Percentiles rank a stretch among this genome's conserved stretches.
These are phyloP conservation scores for Fusarium circinatum DNA, from an alignment of 2,329 filamentous ascomycete species.

Conservation along the genomic window DNA sequence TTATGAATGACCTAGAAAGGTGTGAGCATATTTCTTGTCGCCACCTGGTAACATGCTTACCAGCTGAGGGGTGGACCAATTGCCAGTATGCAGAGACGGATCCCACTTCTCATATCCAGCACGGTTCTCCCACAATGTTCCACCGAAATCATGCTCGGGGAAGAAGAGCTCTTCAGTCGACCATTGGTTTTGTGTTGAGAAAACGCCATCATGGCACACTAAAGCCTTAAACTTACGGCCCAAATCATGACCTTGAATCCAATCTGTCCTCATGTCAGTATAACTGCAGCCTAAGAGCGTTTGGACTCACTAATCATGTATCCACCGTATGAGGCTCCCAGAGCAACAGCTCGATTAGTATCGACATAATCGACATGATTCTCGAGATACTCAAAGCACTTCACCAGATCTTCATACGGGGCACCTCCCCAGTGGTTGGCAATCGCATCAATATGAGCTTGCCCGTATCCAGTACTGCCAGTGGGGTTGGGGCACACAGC, in stretches of 20 bases:
- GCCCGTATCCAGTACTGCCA: conserved; percentile 84
- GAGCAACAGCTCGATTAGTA: conserved; percentile 73
- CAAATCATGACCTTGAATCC: conserved; percentile 88
- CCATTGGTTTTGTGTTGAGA: conserved; percentile 75
- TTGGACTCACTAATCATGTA: conserved; percentile 75
- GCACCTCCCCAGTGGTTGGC: conserved; percentile 83
- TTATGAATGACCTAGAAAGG: conserved; percentile 74
- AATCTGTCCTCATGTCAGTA: conserved; percentile 63
- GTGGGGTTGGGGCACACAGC: conserved; percentile 86
- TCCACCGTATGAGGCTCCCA: conserved; percentile 80
- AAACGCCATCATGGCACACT: conserved; percentile 89
- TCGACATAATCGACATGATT: conserved; percentile 75
- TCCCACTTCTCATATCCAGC: conserved; percentile 76
- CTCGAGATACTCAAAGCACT: conserved; percentile 79
- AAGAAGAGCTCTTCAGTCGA: conserved; percentile 77
- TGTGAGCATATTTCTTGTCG: neutral
- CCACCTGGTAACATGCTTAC: conserved; percentile 54
- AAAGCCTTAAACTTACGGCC: conserved; percentile 88
- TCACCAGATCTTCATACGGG: conserved; percentile 85
- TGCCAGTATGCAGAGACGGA: conserved; percentile 67
- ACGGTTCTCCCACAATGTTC: conserved; percentile 69
- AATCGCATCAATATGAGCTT: conserved; percentile 81
- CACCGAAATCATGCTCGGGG: conserved; percentile 73
- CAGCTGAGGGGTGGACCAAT: conserved; percentile 89
- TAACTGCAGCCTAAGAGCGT: no score